A percentile compares a stretch with the other conserved stretches of the same genome.
phyloP scores from a whole-genome alignment of 306 rosid genomes.

The Inga leiocalycina region DNA sequence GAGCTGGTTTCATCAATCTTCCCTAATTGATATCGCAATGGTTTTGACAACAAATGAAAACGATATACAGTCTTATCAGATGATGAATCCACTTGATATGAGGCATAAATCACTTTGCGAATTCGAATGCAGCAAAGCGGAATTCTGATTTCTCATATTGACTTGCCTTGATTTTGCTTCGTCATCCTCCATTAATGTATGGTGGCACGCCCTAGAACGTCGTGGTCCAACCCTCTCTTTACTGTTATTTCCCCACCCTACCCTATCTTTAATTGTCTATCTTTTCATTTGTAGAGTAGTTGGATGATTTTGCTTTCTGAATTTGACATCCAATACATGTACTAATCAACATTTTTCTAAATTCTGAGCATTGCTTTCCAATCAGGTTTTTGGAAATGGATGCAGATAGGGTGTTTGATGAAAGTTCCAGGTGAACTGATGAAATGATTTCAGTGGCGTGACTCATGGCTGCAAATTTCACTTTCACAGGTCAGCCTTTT shows the following conservation, averaged over 20 bases:
- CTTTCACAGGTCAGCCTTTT: conserved; percentile 13
- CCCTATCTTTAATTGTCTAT: not conserved
- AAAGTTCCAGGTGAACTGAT: not conserved
- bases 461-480: conserved; percentile 26
- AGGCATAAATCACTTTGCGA: conserved; percentile 21
- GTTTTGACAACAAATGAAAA: conserved; percentile 26
- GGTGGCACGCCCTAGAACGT: not conserved
- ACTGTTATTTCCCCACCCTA: not conserved
- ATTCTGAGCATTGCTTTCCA: not conserved
- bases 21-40: not conserved
- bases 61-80: not conserved
- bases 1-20: not conserved
- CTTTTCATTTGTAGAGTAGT: not conserved
- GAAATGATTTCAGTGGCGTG: conserved; percentile 23
- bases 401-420: not conserved
- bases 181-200: conserved; percentile 16
- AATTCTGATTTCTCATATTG: not conserved
- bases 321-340: not conserved
- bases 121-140: conserved; percentile 6
- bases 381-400: not conserved
- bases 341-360: not conserved
- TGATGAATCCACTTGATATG: conserved; percentile 3
- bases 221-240: conserved; percentile 5
- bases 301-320: not conserved
- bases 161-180: not conserved